Evolutionary conservation across 139 green algal genomes (phyloP).

Genomic region (Ulvella scutata): DNA sequence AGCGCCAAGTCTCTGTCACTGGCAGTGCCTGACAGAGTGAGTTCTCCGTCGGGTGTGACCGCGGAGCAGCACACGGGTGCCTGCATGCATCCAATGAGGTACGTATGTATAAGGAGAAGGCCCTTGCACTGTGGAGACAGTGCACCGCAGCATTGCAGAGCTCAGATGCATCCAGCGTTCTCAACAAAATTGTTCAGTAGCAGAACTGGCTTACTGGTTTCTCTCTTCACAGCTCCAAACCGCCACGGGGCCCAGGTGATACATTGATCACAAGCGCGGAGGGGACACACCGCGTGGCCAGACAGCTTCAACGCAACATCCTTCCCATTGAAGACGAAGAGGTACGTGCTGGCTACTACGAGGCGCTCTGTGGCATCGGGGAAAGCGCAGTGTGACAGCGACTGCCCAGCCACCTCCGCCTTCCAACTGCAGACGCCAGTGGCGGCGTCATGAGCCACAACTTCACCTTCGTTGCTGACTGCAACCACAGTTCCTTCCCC

Average conservation of each 20-base stretch:
- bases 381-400: not conserved
- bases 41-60: not conserved
- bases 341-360: not conserved
- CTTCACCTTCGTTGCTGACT: not conserved
- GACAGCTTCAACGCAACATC: not conserved
- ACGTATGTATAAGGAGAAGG: not conserved
- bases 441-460: not conserved
- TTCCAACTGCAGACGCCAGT: not conserved
- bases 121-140: not conserved
- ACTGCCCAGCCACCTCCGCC: not conserved
- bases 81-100: not conserved
- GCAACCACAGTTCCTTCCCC: no score
- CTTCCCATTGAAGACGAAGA: not conserved
- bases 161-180: not conserved
- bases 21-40: not conserved
- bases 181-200: not conserved
- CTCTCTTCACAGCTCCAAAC: not conserved
- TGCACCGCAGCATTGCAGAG: no score
- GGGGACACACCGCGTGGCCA: not conserved
- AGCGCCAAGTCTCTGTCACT: not conserved
- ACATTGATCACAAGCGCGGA: not conserved
- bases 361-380: not conserved
- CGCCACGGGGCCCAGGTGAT: not conserved
- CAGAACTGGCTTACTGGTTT: slow-evolving; percentile 1
- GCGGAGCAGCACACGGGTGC: not conserved